Evolutionary conservation across 1,284 basidiomycete genomes (phyloP), one percentile per base, ranked within the genome.

Genomic region (Sporisorium exsertum): DNA sequence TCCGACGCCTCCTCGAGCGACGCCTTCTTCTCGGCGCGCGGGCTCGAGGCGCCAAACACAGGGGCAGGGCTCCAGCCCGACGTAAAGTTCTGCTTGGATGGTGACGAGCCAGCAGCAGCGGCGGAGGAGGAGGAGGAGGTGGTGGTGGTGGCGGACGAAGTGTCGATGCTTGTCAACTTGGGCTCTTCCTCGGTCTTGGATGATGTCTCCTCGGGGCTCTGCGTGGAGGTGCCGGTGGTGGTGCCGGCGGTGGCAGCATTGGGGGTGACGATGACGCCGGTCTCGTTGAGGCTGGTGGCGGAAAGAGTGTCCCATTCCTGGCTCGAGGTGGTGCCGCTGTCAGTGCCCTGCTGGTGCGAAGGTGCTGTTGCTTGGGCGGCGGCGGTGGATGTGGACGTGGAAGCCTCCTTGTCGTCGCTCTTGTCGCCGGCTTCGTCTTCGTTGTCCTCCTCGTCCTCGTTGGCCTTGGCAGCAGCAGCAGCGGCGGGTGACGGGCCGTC

Each of bases 281-380:
- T 64, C 18, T 76, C 73, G 64, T 71, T 76, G 58, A 76, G 64
- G 58, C 68, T 72, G 43, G 61, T 72, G 16, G 73, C 68, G 1
- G 68, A 72, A 35, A 78, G 72, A 5, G 71, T 78, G 65, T 79
- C 78, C 78, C 78, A 79, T 59, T 79, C 78, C 57, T 79, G 78
- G 54, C 74, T 77, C n/a, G 78, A 79, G 24, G 78, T 78, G 29
- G 76, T 78, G 51, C 76, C 72, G 52, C 73, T 76, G 72, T 71
- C 64, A 49, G 72, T 72, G 35, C 74, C 59, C 24, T 66, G 56
- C 29, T 55, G 54, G 55, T 27, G 15, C n/a, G n/a, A n/a, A n/a
- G 55, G 45, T 47, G 56, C 37, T 46, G 58, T 46, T 59, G 65
- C 32, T 18, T 57, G 43, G 20, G 62, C 49, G 35, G 53, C 52